Evolutionary conservation across 2,329 filamentous ascomycete genomes (phyloP).

Genomic region (Colletotrichum cordylinicola): DNA sequence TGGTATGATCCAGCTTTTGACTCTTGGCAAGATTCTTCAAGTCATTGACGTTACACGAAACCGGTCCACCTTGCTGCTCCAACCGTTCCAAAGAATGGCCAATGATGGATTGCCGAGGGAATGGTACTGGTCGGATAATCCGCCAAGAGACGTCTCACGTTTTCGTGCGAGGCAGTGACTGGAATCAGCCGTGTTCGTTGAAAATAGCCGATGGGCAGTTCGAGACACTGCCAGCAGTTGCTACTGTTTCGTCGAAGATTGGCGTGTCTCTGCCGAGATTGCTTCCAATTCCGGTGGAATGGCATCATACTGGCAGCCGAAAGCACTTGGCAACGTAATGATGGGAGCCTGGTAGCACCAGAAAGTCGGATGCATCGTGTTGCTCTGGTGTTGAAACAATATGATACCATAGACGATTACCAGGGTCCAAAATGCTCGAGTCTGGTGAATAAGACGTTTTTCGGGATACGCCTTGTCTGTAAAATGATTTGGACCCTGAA

Average conservation of each 20-base stretch:
- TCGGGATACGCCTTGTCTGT: neutral
- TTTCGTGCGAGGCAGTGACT: neutral
- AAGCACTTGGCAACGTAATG: neutral
- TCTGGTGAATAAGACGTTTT: neutral
- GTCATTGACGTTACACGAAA: neutral
- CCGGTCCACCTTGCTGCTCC: neutral
- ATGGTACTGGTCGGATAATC: neutral
- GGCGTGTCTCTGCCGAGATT: neutral
- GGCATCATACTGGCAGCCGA: neutral
- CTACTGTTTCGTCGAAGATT: neutral
- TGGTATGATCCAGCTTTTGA: neutral
- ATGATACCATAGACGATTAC: neutral
- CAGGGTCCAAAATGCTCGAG: neutral
- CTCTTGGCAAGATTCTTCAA: neutral
- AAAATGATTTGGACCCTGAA: neutral
- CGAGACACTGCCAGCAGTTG: neutral
- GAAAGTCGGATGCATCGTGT: neutral
- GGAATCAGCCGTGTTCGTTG: neutral
- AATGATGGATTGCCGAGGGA: neutral
- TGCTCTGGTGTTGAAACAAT: neutral
- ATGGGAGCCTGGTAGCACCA: neutral
- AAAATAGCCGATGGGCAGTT: neutral
- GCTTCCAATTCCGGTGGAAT: conserved; percentile 4
- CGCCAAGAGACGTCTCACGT: neutral
- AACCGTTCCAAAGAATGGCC: neutral